Base-by-base conservation (phyloP, 2,329 filamentous ascomycete genomes). In the Thielaviopsis ethacetica region DNA sequence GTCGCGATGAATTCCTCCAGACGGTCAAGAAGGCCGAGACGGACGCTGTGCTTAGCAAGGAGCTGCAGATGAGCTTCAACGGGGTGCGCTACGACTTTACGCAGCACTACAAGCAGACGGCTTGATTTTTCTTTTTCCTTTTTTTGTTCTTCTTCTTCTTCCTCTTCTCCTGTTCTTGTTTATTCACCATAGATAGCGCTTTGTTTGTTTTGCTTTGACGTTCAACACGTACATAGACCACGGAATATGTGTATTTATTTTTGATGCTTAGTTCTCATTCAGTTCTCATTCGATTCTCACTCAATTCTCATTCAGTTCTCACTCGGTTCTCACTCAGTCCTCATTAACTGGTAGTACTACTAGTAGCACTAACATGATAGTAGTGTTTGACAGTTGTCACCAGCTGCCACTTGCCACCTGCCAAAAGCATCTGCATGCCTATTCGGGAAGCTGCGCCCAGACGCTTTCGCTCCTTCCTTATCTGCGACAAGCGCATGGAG, bases 31-130 rank as follows among this genome's bases (percentile, higher is more conserved):
- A 65, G 53, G 70, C 65, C 1, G 68, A 74, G 61, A 62, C 63
- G 44, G 71, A 75, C 57, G 60, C 63, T 17, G 63, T 61, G 15
- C 63, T 65, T 21, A 66, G 70, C 62, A 69, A 65, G 59, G 62
- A 71, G 38, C 61, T 74, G 64, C 65, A 72, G 61, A 59, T 72
- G 62, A 66, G 62, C 2, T 64, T 64, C 21, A 70, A 75, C 60
- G 66, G 64, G 5, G 66, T 75, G 60, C 63, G 71, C 9, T 75
- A 75, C 51, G 72, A 75, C 59, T 75, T 75, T 52, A 73, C 71
- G 9, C 71, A 73, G 64, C 72, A 75, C 62, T 76, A 73, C 57
- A 70, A 67, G 53, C 61, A 38, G 26, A 9, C 26, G 26, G 26
- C 26, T 27, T n/a, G n/a, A n/a, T n/a, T n/a, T n/a, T n/a, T n/a